Percentiles rank a stretch among this genome's conserved stretches.
phyloP scores from a whole-genome alignment of 352 stramenopile genomes.

The Pythium diclinum region DNA sequence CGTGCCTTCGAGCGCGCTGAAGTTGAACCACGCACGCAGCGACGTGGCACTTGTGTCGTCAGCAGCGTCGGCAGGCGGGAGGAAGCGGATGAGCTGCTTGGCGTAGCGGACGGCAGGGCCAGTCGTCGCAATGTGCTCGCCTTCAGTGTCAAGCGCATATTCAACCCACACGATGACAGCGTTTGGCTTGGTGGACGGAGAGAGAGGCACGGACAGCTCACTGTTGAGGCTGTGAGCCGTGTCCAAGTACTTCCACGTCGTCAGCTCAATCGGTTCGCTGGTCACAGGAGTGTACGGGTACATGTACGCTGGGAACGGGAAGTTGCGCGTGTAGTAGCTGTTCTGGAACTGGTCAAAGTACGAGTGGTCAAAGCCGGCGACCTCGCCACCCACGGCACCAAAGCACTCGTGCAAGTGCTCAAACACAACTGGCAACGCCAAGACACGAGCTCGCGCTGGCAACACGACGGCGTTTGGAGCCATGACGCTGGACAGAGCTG shows the following conservation, averaged over 20 bases:
- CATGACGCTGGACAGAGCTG: conserved; percentile 44
- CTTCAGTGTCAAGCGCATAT: conserved; percentile 47
- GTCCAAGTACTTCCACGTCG: conserved; percentile 42
- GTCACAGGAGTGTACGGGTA: conserved; percentile 47
- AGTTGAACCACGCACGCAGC: conserved; percentile 40
- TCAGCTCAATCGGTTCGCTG: conserved; percentile 44
- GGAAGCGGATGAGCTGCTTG: conserved; percentile 80
- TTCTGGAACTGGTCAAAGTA: conserved; percentile 73
- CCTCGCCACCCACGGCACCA: conserved; percentile 53
- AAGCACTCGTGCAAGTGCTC: conserved; percentile 79
- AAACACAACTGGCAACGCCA: conserved; percentile 63
- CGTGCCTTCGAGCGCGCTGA: conserved; percentile 58
- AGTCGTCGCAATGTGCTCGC: conserved; percentile 44
- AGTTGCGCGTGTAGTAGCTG: conserved; percentile 68
- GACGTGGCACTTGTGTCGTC: background rate
- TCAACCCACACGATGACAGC: conserved; percentile 76
- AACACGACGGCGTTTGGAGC: conserved; percentile 41
- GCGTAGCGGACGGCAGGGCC: conserved; percentile 52
- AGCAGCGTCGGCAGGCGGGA: conserved; percentile 23
- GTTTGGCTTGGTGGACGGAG: conserved; percentile 31
- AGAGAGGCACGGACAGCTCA: conserved; percentile 22
- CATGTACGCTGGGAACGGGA: conserved; percentile 82
- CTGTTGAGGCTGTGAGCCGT: conserved; percentile 37
- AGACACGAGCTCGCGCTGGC: conserved; percentile 44
- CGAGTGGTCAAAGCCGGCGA: conserved; percentile 69